Base-by-base conservation (phyloP, 352 stramenopile genomes). In the Pythium volutum region DNA sequence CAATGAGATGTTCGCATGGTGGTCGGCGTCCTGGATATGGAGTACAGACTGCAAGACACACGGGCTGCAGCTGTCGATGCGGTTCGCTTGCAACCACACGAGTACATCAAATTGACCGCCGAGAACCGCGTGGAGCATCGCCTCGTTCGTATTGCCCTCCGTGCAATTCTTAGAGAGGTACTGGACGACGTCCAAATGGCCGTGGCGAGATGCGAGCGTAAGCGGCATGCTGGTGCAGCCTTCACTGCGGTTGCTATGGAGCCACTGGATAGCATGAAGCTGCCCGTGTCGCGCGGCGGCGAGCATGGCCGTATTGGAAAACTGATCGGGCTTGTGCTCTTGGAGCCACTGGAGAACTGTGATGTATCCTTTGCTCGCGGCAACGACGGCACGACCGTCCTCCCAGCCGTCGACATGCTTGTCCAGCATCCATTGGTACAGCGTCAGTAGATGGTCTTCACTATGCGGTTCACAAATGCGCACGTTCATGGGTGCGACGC, bases 161-260 rank as follows among this genome's bases (percentile, higher is more conserved):
- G 15, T 22, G 5, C 42, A 29, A 33, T 48, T 53, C 1, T 7
- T 27, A 4, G 18, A 22, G 7, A 62, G 36, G 46, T 53, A 68
- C 61, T 68, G 5, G 4, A 68, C 46, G 3, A 68, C 54, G 1
- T 56, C 20, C 8, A 64, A 16, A 9, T 59, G 36, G 46, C 61
- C 50, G 16, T 39, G 22, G 9, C 15, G 4, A 10, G 20, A 27
- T 3, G 36, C 38, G 18, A 2, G 18, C 3, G 16, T 1, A 10
- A 23, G 3, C 29, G 29, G 11, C 11, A 4, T 6, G 11, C 46
- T n/a, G 3, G 70, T 76, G 54, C 75, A 83, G 18, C 78, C 71
- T 61, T 81, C 64, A 25, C 73, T 67, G 50, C 75, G 73, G 25
- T 70, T 49, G 25, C 75, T 64, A 41, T 75, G 77, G 8, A 57